phyloP scores from a whole-genome alignment of 805 yeast species.

The Sungouiozyma intestinalis region DNA sequence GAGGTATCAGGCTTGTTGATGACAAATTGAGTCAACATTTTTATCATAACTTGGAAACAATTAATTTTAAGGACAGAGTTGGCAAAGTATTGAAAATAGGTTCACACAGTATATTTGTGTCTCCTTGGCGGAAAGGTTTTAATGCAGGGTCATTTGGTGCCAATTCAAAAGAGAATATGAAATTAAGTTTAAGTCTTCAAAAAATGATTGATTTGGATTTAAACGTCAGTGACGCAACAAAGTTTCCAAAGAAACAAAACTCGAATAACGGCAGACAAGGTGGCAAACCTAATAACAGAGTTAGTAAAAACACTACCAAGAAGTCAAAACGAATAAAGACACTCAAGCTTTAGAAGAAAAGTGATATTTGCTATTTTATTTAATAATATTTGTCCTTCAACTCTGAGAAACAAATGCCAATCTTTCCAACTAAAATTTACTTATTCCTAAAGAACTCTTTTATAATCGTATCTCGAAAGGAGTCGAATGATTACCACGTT shows the following conservation, averaged over 20 bases:
- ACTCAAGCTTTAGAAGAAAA: neutral
- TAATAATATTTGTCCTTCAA: no score
- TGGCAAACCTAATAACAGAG: constrained; percentile 4
- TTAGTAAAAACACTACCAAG: constrained; percentile 10
- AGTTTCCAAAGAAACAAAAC: neutral
- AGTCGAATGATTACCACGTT: neutral
- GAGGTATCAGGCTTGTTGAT: constrained; percentile 18
- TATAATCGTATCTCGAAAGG: neutral
- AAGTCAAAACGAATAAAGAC: constrained; percentile 4
- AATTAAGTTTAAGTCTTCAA: constrained; percentile 13
- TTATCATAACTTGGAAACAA: constrained; percentile 2
- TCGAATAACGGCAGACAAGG: constrained; percentile 5
- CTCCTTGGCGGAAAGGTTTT: constrained; percentile 17
- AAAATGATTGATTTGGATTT: constrained; percentile 8
- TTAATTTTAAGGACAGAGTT: constrained; percentile 1
- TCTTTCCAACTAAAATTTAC: neutral
- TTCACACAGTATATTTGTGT: constrained; percentile 11
- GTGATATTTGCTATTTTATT: neutral
- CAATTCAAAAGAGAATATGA: constrained; percentile 13
- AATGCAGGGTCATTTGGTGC: constrained; percentile 17
- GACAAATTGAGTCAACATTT: constrained; percentile 9
- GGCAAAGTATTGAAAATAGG: constrained; percentile 18
- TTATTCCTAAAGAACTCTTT: neutral
- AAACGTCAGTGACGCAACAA: constrained; percentile 1
- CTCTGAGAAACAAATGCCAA: neutral